These are phyloP conservation scores for Colletotrichum eremochloae DNA, from an alignment of 2,329 filamentous ascomycete genomes.

Conservation along the genomic window DNA sequence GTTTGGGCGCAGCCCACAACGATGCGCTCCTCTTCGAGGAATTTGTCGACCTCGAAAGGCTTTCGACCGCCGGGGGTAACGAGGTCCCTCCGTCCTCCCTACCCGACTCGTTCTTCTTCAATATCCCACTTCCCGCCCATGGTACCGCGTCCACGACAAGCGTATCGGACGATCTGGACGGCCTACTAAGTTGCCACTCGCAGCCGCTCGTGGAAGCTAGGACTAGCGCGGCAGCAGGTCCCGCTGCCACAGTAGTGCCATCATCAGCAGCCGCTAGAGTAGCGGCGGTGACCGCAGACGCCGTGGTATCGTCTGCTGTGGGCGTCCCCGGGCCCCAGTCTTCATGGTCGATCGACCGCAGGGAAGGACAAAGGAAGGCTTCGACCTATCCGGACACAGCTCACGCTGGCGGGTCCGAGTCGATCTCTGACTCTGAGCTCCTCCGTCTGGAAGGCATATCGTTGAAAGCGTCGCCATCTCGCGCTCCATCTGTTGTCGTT, in stretches of 20 bases:
- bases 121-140: slow-evolving; percentile 38
- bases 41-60: slow-evolving; percentile 47
- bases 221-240: slow-evolving; percentile 42
- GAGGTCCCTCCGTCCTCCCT: slow-evolving; percentile 30
- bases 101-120: slow-evolving; percentile 43
- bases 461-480: slow-evolving; percentile 49
- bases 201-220: slow-evolving; percentile 37
- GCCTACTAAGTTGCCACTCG: slow-evolving; percentile 41
- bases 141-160: slow-evolving; percentile 39
- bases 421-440: slow-evolving; percentile 64
- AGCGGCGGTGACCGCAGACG: slow-evolving; percentile 29
- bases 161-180: slow-evolving; percentile 43
- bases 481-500: slow-evolving; percentile 41
- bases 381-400: slow-evolving; percentile 43
- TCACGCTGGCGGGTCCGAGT: slow-evolving; percentile 44
- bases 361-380: slow-evolving; percentile 42
- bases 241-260: slow-evolving; percentile 39
- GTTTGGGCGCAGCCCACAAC: slow-evolving; percentile 21
- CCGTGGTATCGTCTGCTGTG: slow-evolving; percentile 30
- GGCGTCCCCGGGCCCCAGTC: slow-evolving; percentile 32
- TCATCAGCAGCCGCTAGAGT: slow-evolving; percentile 38
- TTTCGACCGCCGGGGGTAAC: slow-evolving; percentile 36
- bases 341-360: slow-evolving; percentile 41
- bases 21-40: slow-evolving; percentile 47
- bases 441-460: slow-evolving; percentile 62